Base-by-base conservation (phyloP, 2,329 filamentous ascomycete genomes). In the Byssothecium circinans region DNA sequence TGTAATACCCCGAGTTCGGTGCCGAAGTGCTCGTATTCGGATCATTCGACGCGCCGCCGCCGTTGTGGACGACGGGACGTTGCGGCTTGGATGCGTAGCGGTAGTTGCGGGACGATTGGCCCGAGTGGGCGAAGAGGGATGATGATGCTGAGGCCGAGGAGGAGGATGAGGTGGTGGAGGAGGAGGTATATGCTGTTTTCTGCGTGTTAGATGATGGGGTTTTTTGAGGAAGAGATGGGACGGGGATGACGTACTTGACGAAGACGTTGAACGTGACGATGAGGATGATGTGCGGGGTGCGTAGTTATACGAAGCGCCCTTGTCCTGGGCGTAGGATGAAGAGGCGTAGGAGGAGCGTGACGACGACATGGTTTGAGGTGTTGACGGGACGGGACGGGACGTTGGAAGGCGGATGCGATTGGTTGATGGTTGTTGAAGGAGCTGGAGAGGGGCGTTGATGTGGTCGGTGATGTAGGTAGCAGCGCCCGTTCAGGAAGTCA, bases 41-140 rank as follows among this genome's bases (percentile, higher is more conserved):
- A 51, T 65, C 64, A 23, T 62, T 56, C 3, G 53, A 52, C 44
- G 57, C 45, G 22, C 66, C 66, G 11, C 66, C 66, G 1, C 60
- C 61, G 30, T 64, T 67, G 56, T 64, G 57, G 25, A 68, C 51
- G 18, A 65, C 52, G 4, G 12, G 18, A 2, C n/a, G n/a, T n/a
- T n/a, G n/a, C n/a, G 64, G 65, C 36, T 69, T 67, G 55, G 54
- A 62, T 18, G 55, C 53, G 50, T 64, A 68, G 20, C 58, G 44
- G 38, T 55, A 43, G 51, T 49, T 51, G 19, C 62, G 58, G 10
- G 57, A 58, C 23, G 62, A 64, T 38, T 50, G 44, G 22, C 50
- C 49, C 3, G 60, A 55, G 38, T 63, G 54, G 41, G 64, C 57
- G 45, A 64, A 66, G 30, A 58, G 46, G 47, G 57, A 61, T 23